Base-by-base conservation (phyloP, 306 rosid species). In the Ormosia emarginata region DNA sequence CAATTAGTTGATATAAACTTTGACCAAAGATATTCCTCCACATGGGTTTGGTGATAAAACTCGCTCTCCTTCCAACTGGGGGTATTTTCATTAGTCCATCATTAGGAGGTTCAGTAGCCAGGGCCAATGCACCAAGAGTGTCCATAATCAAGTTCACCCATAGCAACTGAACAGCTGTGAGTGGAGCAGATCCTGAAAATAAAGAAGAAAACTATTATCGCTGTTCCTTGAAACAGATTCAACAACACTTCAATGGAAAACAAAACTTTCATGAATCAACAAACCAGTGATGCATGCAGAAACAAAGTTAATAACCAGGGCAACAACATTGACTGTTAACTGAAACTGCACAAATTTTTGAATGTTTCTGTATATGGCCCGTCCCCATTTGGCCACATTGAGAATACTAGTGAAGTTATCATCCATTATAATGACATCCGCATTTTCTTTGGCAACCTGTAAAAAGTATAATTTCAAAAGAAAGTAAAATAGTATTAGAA, bases 71-170 rank as follows among this genome's bases (percentile, higher is more conserved):
- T 32, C 84, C 88, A 70, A 94, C 92, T 12, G 98, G 97, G n/a
- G 83, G 84, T 83, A 93, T 85, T 79, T 90, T 67, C 98, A 94
- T 89, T 34, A 94, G 93, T 78, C 83, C 95, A 8, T 94, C 92
- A 73, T 86, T 83, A 40, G 98, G 97, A 86, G 98, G 98, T 74
- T 94, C 97, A 18, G 98, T 94, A 44, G 98, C 98, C 86, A 94
- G 82, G n/a, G 98, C 98, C 87, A 94, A 80, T 50, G 98, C 98
- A 65, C 98, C 98, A 52, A 94, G 89, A 56, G 98, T 92, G 89
- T 94, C 98, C 98, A 94, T 94, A 62, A 94, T 94, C 92, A 94
- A 85, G 90, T 94, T 94, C 39, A 92, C 98, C 98, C 98, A 94
- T 34, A 94, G 94, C 89, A 94, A 79, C 78, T 94, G 98, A 74